Conservation (phyloP, 1,139 yeast species). For the Cylindricascospora bacillispora region DNA sequence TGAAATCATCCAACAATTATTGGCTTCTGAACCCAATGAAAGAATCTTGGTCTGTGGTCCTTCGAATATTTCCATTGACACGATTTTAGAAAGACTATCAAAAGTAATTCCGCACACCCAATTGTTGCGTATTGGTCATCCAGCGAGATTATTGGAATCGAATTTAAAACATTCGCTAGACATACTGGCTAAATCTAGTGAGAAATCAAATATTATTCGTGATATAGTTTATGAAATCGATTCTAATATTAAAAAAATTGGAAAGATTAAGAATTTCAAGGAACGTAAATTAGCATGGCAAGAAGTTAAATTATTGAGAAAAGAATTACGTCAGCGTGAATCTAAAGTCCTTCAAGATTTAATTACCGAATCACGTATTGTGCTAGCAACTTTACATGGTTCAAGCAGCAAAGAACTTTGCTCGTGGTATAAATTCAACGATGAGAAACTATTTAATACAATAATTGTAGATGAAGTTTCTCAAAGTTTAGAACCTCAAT, state of each 20-base stretch:
- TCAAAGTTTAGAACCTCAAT: conserved; percentile 87
- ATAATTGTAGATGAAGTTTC: conserved; percentile 92
- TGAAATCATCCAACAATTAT: conserved; percentile 70
- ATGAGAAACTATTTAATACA: conserved; percentile 47
- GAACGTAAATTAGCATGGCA: conserved; percentile 58
- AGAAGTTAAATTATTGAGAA: conserved; percentile 55
- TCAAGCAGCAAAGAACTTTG: conserved; percentile 61
- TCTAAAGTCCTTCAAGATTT: conserved; percentile 48
- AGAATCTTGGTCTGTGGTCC: conserved; percentile 88
- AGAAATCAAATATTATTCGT: conserved; percentile 46
- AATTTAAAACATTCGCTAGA: conserved; percentile 70
- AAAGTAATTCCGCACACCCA: conserved; percentile 36
- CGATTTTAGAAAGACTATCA: conserved; percentile 70
- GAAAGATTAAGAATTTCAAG: conserved; percentile 50
- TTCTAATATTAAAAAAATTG: conserved; percentile 41
- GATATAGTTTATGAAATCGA: conserved; percentile 68
- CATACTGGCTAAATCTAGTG: conserved; percentile 46
- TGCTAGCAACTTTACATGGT: conserved; percentile 79
- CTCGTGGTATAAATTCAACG: conserved; percentile 29
- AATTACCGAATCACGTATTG: conserved; percentile 49
- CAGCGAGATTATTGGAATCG: conserved; percentile 61
- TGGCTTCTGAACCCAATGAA: conserved; percentile 36
- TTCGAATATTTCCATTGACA: conserved; percentile 90
- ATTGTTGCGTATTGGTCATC: conserved; percentile 80
- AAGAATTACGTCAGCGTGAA: conserved; percentile 59